phyloP scores from a whole-genome alignment of 176 grass and related monocot species.

The Guadua angustifolia region DNA sequence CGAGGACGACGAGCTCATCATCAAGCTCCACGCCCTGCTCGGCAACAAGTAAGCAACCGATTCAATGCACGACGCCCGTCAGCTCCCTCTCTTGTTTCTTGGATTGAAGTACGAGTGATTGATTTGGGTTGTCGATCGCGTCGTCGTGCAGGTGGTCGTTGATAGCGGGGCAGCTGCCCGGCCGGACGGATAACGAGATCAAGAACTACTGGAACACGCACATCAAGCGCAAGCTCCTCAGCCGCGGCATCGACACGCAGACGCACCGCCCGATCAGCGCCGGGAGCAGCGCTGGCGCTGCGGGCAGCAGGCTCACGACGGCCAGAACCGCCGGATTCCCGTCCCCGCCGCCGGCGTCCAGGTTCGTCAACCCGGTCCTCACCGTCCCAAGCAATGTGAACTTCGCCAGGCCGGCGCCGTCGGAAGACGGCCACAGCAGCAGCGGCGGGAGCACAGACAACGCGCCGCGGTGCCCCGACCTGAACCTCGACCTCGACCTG shows the following conservation, averaged over 20 bases:
- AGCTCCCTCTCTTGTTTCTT: not conserved
- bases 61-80: not conserved
- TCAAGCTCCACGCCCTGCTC: slow-evolving; percentile 78
- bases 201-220: slow-evolving; percentile 99
- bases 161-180: slow-evolving; percentile 78
- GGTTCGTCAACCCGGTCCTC: slow-evolving; percentile 4
- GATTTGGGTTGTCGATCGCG: not conserved
- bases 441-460: slow-evolving; percentile 64
- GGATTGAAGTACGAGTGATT: not conserved
- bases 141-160: slow-evolving; percentile 69
- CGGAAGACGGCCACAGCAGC: slow-evolving; percentile 58
- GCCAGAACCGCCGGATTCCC: slow-evolving; percentile 28
- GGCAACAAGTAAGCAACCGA: slow-evolving; percentile 76
- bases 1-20: slow-evolving; percentile 83
- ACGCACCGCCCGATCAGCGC: slow-evolving; percentile 66
- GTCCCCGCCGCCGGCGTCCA: slow-evolving; percentile 3
- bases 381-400: slow-evolving; percentile 15
- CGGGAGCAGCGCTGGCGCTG: not conserved
- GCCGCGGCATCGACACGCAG: slow-evolving; percentile 82
- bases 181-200: slow-evolving; percentile 91
- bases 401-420: slow-evolving; percentile 4
- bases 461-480: slow-evolving; percentile 77
- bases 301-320: slow-evolving; percentile 31
- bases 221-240: slow-evolving; percentile 86
- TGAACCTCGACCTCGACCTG: slow-evolving; percentile 85